Percentiles rank a stretch among this genome's conserved stretches.
These are phyloP conservation scores for Musa acuminata DNA, from an alignment of 176 grass and related monocot genomes.

Conservation along the genomic window DNA sequence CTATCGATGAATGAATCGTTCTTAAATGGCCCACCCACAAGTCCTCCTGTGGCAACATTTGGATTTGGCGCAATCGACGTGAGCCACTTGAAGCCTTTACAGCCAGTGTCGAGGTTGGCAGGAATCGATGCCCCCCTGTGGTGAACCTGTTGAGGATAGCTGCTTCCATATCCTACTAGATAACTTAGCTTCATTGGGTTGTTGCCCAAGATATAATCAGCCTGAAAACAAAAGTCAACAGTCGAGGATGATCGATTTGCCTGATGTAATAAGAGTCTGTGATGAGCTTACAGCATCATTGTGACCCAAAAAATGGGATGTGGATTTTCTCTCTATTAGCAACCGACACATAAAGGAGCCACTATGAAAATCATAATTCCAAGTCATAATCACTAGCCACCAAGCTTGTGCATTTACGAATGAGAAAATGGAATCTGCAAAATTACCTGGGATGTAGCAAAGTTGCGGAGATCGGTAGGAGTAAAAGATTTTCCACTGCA, in stretches of 20 bases:
- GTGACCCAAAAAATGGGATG: no score
- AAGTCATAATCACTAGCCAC: not conserved
- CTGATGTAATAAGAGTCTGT: not conserved
- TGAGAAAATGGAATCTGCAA: not conserved
- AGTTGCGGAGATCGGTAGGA: constrained; percentile 44
- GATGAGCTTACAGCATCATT: no score
- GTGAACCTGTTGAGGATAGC: constrained; percentile 52
- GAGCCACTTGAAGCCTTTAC: constrained; percentile 55
- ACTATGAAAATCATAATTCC: not conserved
- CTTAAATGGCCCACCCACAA: constrained; percentile 60
- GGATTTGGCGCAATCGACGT: constrained; percentile 34
- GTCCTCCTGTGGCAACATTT: constrained; percentile 50
- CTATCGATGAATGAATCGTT: constrained; percentile 51
- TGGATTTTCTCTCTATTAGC: no score
- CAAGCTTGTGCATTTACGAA: not conserved
- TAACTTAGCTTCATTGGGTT: constrained; percentile 81
- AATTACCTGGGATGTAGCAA: constrained; percentile 61
- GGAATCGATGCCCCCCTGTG: constrained; percentile 81
- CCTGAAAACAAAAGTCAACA: constrained; percentile 8
- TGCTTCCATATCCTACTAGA: constrained; percentile 59
- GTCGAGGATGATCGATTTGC: not conserved
- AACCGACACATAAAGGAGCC: no score
- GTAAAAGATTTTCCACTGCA: constrained; percentile 48
- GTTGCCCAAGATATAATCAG: constrained; percentile 57
- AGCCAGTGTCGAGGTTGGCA: constrained; percentile 32